Base-by-base conservation (phyloP, 306 rosid genomes). In the Pachyrhizus erosus region DNA sequence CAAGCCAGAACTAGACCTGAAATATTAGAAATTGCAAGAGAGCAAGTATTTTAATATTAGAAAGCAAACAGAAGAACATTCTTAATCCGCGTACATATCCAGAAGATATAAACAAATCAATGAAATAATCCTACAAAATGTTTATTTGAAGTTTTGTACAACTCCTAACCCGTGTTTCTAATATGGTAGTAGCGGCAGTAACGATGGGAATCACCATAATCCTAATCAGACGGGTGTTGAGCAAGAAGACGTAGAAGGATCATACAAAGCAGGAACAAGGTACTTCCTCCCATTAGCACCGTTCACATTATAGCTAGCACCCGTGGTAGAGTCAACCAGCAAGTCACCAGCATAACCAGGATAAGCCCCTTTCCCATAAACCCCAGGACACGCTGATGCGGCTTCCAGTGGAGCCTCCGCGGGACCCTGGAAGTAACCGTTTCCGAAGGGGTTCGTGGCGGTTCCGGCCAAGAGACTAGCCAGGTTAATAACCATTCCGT, bases 401-500 rank as follows among this genome's bases (percentile, higher is more conserved):
- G 91, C 97, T 76, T 92, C 94, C 0, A 92, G 45, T 0, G 94
- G 93, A 5, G 93, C 91, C 45, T 85, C 97, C 0, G 84, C 78
- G 0, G 93, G 79, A 5, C 97, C 97, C 66, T 90, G 94, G 42
- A 76, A 92, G 72, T 45, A 92, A 0, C 97, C 97, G 15, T 89
- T 89, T 77, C 97, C 93, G 12, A 89, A 92, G 0, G 94, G 93
- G 70, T 92, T 92, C 8, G 97, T 92, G 2, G 80, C 92, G 0
- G 94, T 88, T 54, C 97, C 94, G 2, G 94, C 94, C 40, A 92
- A 57, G 21, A 92, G 94, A 18, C 87, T 84, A 15, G 92, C 97
- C 7, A 92, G 34, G 76, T 92, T 92, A 1, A 90, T 86, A 0
- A 90, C 74, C 87, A 92, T 87, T 1, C 93, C 94, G 26, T 92